Evolutionary conservation across 1,284 basidiomycete genomes (phyloP), one percentile per base, ranked within the genome.

Genomic region (Waitea zeae): DNA sequence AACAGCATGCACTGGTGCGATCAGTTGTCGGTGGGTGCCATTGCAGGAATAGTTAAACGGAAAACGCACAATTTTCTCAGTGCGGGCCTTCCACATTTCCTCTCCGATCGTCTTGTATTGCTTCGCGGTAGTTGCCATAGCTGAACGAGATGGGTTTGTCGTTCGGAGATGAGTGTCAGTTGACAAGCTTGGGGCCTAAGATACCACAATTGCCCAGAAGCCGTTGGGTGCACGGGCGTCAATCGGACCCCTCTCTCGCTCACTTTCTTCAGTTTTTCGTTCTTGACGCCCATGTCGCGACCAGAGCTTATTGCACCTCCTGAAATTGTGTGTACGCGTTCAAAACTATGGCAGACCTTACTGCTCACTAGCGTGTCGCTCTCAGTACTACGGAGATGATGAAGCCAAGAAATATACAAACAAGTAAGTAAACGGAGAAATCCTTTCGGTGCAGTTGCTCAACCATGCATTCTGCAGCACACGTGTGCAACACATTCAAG

Each of bases 321-420:
- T 40, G 89, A 98, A 62, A 87, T 98, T 45, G 89, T 92, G 56
- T 41, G 78, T 60, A 15, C 27, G 12, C 28, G 29, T 20, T 27
- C 15, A 20, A 18, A 22, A 26, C 13, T 17, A 20, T 36, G 7
- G 3, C 7, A 20, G 1, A 30, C 2, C 39, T 36, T 32, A 38
- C 40, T 44, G n/a, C n/a, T n/a, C n/a, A n/a, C n/a, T n/a, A n/a
- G n/a, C n/a, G 40, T 40, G 24, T 36, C 36, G 17, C 41, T 28
- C 19, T 35, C 47, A 95, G 89, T 98, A 93, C 51, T 99, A 99
- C 70, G 89, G 88, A 39, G 93, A 98, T 52, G 62, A 62, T 17
- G 93, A 97, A 55, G 93, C 95, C 17, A 74, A 74, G 52, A 99
- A 99, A 61, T 99, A 99, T 54, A n/a, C n/a, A n/a, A n/a, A n/a